A percentile compares a stretch with the other conserved stretches of the same genome.
Conservation (phyloP, 192 early-diverging fungal genomes). For the Backusella luteola region DNA sequence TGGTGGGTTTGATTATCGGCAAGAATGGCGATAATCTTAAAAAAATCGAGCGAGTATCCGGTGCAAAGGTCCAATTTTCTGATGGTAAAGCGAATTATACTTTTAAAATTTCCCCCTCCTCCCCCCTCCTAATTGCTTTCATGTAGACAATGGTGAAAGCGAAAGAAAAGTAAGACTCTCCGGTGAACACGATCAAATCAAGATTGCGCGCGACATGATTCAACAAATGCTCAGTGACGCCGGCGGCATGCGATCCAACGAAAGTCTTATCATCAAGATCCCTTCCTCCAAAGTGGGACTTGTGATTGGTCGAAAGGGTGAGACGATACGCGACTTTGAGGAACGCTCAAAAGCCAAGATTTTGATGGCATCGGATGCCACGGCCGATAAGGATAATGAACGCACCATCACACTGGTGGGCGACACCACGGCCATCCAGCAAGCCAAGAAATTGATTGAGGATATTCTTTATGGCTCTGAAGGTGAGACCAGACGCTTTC, state of each 20-base stretch:
- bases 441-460: conserved; percentile 70
- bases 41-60: conserved; percentile 69
- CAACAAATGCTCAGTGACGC: conserved; percentile 47
- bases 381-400: conserved; percentile 38
- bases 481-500: conserved; percentile 10
- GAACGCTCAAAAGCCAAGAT: conserved; percentile 66
- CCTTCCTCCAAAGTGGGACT: conserved; percentile 74
- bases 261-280: conserved; percentile 53
- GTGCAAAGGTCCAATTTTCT: conserved; percentile 69
- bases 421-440: conserved; percentile 60
- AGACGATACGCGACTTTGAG: conserved; percentile 75
- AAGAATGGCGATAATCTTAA: conserved; percentile 76
- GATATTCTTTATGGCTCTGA: conserved; percentile 58
- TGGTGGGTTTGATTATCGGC: conserved; percentile 84
- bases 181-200: conserved; percentile 46
- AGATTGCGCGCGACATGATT: conserved; percentile 52
- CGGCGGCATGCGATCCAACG: conserved; percentile 1
- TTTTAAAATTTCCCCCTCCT: too few relatives aligned
- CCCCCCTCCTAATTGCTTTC: not conserved
- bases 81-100: conserved; percentile 14
- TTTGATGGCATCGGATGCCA: conserved; percentile 60
- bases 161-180: conserved; percentile 51
- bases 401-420: conserved; percentile 71
- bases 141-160: conserved; percentile 37
- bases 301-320: conserved; percentile 78